Evolutionary conservation across 1,284 basidiomycete species (phyloP), one percentile per base, ranked within the genome.

Genomic region (Ceraceosorus guamensis): DNA sequence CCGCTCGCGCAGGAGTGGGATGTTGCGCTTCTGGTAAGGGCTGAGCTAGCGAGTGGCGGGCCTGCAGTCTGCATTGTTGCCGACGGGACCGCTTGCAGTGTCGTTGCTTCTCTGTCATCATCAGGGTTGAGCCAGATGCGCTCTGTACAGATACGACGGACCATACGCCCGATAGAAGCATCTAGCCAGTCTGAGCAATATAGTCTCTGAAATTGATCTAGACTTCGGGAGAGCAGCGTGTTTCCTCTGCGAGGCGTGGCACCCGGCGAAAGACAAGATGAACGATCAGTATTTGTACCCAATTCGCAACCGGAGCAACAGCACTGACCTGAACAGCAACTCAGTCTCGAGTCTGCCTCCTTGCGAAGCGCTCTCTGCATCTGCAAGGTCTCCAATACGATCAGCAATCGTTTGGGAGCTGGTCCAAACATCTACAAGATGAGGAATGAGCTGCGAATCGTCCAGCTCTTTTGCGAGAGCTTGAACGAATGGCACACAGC

Each of bases 161-260:
- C 62, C 13, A 59, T 62, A 0, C 53, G 47, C 10, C 69, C 69
- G 5, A 71, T 56, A 50, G 65, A 70, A n/a, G 54, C 57, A 5
- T 66, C 64, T 0, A 71, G 57, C 69, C 69, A 71, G 5, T 61
- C 56, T 1, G 53, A 48, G 16, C 67, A 65, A 30, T 61, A 63
- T 13, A 63, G 51, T 13, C 68, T 52, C 53, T 71, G 69, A 35
- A 63, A 68, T 41, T 66, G 62, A 30, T 71, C 69, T 16, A 71
- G 53, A 6, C 65, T 65, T 11, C 69, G 60, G n/a, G 63, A 66
- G 7, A 71, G 54, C 6, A 66, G 57, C 24, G 69, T 66, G 55
- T 71, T 70, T 51, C 65, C 66, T 48, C 39, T 41, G 39, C 39
- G 39, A 24, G 24, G 24, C 24, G 24, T 24, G 24, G 24, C 24